Evolutionary conservation across 2,329 filamentous ascomycete genomes (phyloP), one percentile per base, ranked within the genome.

Genomic region (Claviceps capensis): DNA sequence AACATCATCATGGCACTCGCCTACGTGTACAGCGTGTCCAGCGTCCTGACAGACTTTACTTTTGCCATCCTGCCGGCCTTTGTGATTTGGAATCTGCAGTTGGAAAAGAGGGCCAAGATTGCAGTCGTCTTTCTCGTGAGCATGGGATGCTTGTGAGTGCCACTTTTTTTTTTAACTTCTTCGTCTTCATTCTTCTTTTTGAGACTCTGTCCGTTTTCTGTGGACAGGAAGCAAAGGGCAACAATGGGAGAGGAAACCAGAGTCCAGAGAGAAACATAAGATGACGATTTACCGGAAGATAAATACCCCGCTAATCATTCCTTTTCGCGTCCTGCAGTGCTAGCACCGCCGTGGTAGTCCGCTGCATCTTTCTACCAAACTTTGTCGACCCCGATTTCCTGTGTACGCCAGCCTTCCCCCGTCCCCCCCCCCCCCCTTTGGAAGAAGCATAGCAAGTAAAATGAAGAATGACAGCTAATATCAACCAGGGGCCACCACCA

Each of bases 71-170:
- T 80, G 3, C 77, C 76, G 0, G 69, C 76, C 8, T 74, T 75
- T 54, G 65, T 83, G 3, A 69, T 83, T 1, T 75, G 70, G 66
- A 69, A 72, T 26, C 61, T 82, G 30, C 72, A 80, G 52, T 79
- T 83, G 72, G 72, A 72, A 46, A 58, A 55, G 7, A 69, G 8
- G 26, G 7, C 72, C 2, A 82, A 81, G 59, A 36, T 71, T 6
- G 70, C 76, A 2, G 65, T 82, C 22, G 72, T 73, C 9, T 67
- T 69, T 5, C 70, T 83, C 45, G 64, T 83, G 48, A 70, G 70
- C 6, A 72, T 82, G 66, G 82, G 78, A 30, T 78, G 78, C 57
- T 59, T 74, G 72, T 69, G 61, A 55, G 65, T 65, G 6, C 38
- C 2, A 2, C 1, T 34, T 26, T 47, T 26, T 26, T 5, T 26